Conservation (phyloP, 2,329 filamentous ascomycete species). For the Ustulina deusta region DNA sequence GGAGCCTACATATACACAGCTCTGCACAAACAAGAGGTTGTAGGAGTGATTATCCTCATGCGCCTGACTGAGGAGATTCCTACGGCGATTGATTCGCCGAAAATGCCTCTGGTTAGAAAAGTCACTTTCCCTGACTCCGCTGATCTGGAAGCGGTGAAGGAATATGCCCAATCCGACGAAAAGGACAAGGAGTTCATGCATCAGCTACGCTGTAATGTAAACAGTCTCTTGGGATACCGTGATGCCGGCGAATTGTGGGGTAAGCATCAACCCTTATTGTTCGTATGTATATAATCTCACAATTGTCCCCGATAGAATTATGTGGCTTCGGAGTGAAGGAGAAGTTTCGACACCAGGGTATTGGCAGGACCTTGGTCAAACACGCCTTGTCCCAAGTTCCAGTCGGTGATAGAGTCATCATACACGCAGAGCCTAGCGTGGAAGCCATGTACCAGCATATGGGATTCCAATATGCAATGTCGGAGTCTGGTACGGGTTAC, state of each 20-base stretch:
- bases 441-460: constrained; percentile 16
- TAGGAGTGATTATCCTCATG: constrained; percentile 19
- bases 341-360: constrained; percentile 5
- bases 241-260: constrained; percentile 6
- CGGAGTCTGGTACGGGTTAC: background rate
- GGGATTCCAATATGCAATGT: constrained; percentile 16
- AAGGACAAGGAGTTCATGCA: background rate
- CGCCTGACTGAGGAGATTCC: background rate
- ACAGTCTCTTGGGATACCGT: background rate
- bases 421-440: background rate
- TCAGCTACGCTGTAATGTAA: background rate
- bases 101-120: too few species aligned
- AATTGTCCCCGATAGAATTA: constrained; percentile 1
- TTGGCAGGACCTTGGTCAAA: constrained; percentile 22
- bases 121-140: background rate
- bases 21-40: constrained; percentile 3
- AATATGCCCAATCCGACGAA: background rate
- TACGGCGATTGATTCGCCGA: background rate
- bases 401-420: background rate
- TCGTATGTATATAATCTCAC: background rate
- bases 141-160: constrained; percentile 11
- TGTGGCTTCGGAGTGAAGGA: constrained; percentile 19
- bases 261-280: constrained; percentile 2
- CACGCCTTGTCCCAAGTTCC: constrained; percentile 21
- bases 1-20: constrained; percentile 19